phyloP scores from a whole-genome alignment of 805 yeast genomes.

The Alloascoidea africana region DNA sequence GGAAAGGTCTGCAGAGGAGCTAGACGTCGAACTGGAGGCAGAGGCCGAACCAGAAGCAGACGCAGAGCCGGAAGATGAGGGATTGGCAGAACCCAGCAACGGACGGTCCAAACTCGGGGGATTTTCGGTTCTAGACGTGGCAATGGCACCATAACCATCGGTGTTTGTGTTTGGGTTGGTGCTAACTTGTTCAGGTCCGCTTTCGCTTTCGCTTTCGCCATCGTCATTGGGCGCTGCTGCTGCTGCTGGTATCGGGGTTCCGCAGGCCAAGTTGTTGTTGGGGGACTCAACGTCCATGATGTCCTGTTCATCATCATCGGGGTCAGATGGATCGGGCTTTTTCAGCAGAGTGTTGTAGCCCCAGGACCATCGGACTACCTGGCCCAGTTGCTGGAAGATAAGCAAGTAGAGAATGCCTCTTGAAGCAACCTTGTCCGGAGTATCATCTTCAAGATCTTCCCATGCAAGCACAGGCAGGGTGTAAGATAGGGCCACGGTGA shows the following conservation, averaged over 20 bases:
- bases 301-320: constrained; percentile 8
- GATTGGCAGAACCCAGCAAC: too few species aligned
- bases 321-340: constrained; percentile 14
- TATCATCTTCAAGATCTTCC: constrained; percentile 40
- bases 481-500: constrained; percentile 40
- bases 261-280: neutral
- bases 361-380: constrained; percentile 56
- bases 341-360: constrained; percentile 48
- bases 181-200: too few species aligned
- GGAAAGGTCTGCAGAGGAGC: too few species aligned
- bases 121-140: too few species aligned
- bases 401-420: constrained; percentile 45
- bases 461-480: constrained; percentile 42
- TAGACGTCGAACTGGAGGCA: too few species aligned
- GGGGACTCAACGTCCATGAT: constrained; percentile 5
- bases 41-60: too few species aligned
- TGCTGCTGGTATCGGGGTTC: neutral
- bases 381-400: constrained; percentile 55
- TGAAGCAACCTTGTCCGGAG: constrained; percentile 39
- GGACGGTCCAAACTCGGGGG: too few species aligned
- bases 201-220: too few species aligned
- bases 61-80: too few species aligned
- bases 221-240: too few species aligned
- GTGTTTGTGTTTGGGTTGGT: neutral
- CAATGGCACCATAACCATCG: neutral